phyloP scores from a whole-genome alignment of 148 eudicot genomes.

The Chenopodium formosanum region DNA sequence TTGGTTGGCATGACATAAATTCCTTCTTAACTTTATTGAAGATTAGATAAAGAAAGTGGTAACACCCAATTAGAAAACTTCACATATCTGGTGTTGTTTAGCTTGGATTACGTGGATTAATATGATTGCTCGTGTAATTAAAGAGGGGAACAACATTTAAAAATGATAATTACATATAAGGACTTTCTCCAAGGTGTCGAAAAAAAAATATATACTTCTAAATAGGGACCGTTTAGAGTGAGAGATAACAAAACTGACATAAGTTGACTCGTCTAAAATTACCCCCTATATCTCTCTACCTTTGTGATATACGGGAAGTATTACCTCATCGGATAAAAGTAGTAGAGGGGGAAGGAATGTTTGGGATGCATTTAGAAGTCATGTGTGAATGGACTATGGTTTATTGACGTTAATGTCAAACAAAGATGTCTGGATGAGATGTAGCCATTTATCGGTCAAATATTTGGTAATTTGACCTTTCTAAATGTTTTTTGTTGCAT shows the following conservation, averaged over 20 bases:
- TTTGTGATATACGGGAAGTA: neutral
- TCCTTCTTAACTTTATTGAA: neutral
- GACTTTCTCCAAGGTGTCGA: neutral
- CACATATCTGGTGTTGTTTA: neutral
- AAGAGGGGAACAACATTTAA: neutral
- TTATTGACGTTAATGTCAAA: neutral
- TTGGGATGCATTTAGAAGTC: neutral
- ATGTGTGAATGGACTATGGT: neutral
- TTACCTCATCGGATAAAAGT: neutral
- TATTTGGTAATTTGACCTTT: neutral
- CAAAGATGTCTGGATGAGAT: neutral
- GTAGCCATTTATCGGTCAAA: neutral
- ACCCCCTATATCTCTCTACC: neutral
- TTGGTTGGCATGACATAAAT: constrained; percentile 2
- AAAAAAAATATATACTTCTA: no score
- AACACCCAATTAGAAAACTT: neutral
- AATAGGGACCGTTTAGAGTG: neutral
- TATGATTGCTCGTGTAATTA: neutral
- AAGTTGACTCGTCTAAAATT: neutral
- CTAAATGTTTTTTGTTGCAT: neutral
- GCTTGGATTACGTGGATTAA: neutral
- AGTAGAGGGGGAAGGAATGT: neutral
- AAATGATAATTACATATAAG: neutral
- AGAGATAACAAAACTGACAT: no score
- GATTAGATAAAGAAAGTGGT: neutral